Percentiles rank a stretch among this genome's conserved stretches.
These are phyloP conservation scores for rapeseed (Brassica napus) DNA, from an alignment of 345 rosid species.

Conservation along the genomic window DNA sequence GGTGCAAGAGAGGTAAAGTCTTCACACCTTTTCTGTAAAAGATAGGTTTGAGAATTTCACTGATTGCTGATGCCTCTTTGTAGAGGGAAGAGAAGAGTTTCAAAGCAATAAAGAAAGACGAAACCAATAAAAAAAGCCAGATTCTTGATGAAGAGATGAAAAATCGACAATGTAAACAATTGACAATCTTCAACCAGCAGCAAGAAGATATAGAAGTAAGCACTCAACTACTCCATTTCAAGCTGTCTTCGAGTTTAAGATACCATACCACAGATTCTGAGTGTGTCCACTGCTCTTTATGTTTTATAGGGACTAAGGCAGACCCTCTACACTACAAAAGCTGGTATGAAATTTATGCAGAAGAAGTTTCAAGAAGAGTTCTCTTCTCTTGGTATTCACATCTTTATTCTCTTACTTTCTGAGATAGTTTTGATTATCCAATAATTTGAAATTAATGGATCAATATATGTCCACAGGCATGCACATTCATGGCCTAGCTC, in stretches of 20 bases:
- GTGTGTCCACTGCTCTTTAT: constrained; percentile 8
- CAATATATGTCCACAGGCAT: constrained; percentile 50
- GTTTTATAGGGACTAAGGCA: constrained; percentile 66
- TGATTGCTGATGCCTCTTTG: constrained; percentile 22
- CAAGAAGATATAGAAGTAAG: constrained; percentile 68
- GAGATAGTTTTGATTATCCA: constrained; percentile 2
- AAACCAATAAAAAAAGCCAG: constrained; percentile 40
- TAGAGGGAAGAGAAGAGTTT: constrained; percentile 62
- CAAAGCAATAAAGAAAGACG: constrained; percentile 54
- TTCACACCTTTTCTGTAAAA: constrained; percentile 10
- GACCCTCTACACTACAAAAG: constrained; percentile 64
- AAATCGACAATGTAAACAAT: constrained; percentile 49
- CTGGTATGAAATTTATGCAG: constrained; percentile 90
- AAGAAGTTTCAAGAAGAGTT: constrained; percentile 84
- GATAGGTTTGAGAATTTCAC: neutral
- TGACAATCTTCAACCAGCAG: constrained; percentile 68
- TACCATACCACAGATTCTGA: constrained; percentile 6
- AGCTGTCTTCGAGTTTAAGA: constrained; percentile 2
- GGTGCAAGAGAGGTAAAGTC: constrained; percentile 58
- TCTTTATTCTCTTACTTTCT: constrained; percentile 1
- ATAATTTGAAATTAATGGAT: neutral
- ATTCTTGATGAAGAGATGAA: constrained; percentile 53
- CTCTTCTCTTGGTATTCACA: constrained; percentile 63
- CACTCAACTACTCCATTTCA: constrained; percentile 7
- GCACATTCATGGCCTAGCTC: constrained; percentile 84